Evolutionary conservation across 352 stramenopile genomes (phyloP), one percentile per base, ranked within the genome.

Genomic region (Hyaloperonospora arabidopsidis): DNA sequence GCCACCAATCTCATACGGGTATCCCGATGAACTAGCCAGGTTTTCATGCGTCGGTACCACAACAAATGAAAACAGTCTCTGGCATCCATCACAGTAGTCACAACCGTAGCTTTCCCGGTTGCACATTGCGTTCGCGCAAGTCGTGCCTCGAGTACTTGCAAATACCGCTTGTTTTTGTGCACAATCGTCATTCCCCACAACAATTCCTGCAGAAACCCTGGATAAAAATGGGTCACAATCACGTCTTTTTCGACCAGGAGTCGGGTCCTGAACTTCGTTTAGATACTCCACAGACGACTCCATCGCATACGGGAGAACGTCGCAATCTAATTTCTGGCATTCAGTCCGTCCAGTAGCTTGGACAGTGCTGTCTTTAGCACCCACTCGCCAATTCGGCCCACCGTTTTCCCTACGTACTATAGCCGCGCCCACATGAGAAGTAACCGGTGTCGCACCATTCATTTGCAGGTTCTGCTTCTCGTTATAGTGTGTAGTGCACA

Each of bases 401-500:
- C 43, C 19, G 10, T 57, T 59, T 43, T 58, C 46, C 40, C 56
- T 61, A 3, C 28, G 2, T 51, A 10, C 18, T 8, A 49, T 3
- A 6, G 14, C 32, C 52, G 4, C 15, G 18, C 23, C 29, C 17
- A 46, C 21, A 38, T 25, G 4, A 23, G 49, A 53, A 47, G 5
- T 53, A 17, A 3, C 28, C 15, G 35, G 22, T 21, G 38, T 36
- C 18, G 43, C 49, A 6, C 47, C 43, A 19, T 62, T 46, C 57
- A 63, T 70, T 57, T 72, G 51, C 36, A 77, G 17, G 46, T 87
- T 82, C 39, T 86, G 60, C 34, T 84, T 86, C 46, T 91, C 78
- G 32, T 79, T 86, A 51, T 87, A 90, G 49, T 93, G 83, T 32
- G 84, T 76, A 15, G 83, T 93, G 39, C 83, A 93, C 7, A 93